Evolutionary conservation across 2,329 filamentous ascomycete genomes (phyloP), one percentile per base, ranked within the genome.

Genomic region (Immersiporthe knoxdaviesiana): DNA sequence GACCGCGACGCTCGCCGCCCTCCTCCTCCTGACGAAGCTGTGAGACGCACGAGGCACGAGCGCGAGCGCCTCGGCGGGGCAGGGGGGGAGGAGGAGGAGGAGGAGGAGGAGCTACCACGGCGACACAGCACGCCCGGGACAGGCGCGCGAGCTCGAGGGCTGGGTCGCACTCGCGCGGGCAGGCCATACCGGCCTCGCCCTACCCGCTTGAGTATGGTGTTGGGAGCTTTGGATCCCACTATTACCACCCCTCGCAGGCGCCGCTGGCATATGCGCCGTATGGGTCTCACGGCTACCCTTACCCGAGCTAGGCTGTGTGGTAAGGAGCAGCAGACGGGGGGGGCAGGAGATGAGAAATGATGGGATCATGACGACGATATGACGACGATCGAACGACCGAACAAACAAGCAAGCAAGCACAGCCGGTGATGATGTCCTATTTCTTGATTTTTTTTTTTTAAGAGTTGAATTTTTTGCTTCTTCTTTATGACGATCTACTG

Each of bases 91-190:
- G 12, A 47, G 41, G 4, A 35, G 35, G 4, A 35, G 41, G n/a
- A n/a, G n/a, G n/a, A n/a, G n/a, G n/a, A n/a, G n/a, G n/a, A 7
- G 16, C 41, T 6, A 21, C 41, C 14, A 18, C 41, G 41, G 41
- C 41, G 2, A 80, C 82, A 11, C 79, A 85, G 14, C 76, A 82
- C 35, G 77, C 81, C 70, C 84, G 83, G 61, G 63, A 35, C 35
- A 21, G 77, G 68, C 84, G 83, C 67, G 81, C 84, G 27, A 80
- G 79, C 41, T 88, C 86, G 69, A 85, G 85, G 69, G 81, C 85
- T 2, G 81, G 82, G 68, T 85, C 84, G 21, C 83, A 77, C 72
- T 74, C 77, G 2, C 79, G 79, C 30, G 58, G 47, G 41, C 50
- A 61, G 44, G 52, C 41, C 67, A 10, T 61, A 1, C 54, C 69